phyloP scores from a whole-genome alignment of 768 basidiomycete genomes.

The Trametes cingulata region DNA sequence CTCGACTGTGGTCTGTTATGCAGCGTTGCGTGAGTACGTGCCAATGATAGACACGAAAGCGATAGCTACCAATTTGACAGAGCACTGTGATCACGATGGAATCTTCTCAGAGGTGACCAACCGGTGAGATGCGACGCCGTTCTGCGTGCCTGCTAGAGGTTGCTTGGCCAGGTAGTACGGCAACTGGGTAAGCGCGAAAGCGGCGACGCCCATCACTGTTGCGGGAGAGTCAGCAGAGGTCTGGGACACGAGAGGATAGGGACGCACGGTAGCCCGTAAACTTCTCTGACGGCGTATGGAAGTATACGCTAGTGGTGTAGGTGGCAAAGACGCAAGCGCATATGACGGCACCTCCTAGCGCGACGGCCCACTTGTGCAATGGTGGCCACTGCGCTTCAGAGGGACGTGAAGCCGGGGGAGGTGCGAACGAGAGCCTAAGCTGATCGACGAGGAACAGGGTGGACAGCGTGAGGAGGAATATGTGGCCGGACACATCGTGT shows the following conservation, averaged over 20 bases:
- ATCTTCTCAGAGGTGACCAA: too few species aligned
- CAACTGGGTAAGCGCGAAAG: slow-evolving; percentile 2
- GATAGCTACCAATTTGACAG: too few species aligned
- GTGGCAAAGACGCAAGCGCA: slow-evolving; percentile 71
- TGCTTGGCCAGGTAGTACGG: background rate
- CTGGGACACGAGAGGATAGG: background rate
- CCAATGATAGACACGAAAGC: too few species aligned
- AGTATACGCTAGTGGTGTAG: slow-evolving; percentile 84
- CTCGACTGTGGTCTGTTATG: too few species aligned
- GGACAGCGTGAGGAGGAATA: slow-evolving; percentile 85
- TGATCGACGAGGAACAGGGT: slow-evolving; percentile 79
- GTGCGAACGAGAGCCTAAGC: slow-evolving; percentile 53
- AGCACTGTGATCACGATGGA: too few species aligned
- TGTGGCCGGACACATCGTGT: slow-evolving; percentile 92
- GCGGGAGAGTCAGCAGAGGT: background rate
- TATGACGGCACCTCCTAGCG: slow-evolving; percentile 48
- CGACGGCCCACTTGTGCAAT: slow-evolving; percentile 51
- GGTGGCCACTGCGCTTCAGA: slow-evolving; percentile 38
- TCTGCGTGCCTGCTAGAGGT: background rate
- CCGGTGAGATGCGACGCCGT: too few species aligned
- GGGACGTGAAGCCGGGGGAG: slow-evolving; percentile 15
- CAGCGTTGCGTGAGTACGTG: too few species aligned
- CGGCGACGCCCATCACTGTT: slow-evolving; percentile 1
- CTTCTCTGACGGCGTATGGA: slow-evolving; percentile 89
- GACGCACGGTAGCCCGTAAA: slow-evolving; percentile 78